Conservation (phyloP, 208 protist species). For the Trypanosoma platydactyli region DNA sequence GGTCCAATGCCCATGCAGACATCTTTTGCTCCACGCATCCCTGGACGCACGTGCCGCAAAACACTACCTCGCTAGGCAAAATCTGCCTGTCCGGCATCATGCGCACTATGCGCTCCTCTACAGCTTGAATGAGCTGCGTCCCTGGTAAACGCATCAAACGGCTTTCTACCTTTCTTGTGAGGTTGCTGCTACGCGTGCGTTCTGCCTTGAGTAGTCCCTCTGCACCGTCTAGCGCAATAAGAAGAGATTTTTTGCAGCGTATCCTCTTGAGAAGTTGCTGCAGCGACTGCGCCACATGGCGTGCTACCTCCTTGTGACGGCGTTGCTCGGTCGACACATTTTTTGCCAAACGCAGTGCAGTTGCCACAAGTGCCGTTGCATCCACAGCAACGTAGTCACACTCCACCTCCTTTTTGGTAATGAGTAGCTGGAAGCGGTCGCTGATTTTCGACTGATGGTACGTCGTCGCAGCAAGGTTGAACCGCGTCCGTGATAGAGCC, state of each 20-base stretch:
- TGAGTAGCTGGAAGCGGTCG: slow-evolving; percentile 60
- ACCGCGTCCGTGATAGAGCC: slow-evolving; percentile 6
- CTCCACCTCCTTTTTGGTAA: slow-evolving; percentile 81
- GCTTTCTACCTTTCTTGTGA: slow-evolving; percentile 50
- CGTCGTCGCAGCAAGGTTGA: slow-evolving; percentile 8
- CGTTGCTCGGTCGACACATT: slow-evolving; percentile 60
- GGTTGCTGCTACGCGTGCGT: slow-evolving; percentile 26
- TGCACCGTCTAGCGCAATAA: slow-evolving; percentile 75
- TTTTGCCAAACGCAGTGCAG: slow-evolving; percentile 65
- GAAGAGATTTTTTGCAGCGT: slow-evolving; percentile 49
- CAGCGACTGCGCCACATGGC: slow-evolving; percentile 58
- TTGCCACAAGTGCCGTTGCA: slow-evolving; percentile 56
- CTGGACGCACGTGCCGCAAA: slow-evolving; percentile 60
- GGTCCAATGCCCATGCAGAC: slow-evolving; percentile 79
- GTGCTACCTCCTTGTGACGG: slow-evolving; percentile 55
- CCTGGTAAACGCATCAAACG: slow-evolving; percentile 64
- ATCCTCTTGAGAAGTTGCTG: slow-evolving; percentile 70
- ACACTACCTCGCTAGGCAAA: slow-evolving; percentile 62
- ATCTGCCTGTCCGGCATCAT: slow-evolving; percentile 67
- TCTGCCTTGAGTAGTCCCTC: slow-evolving; percentile 60
- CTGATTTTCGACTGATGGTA: slow-evolving; percentile 39
- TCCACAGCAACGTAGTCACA: slow-evolving; percentile 86
- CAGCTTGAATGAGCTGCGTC: slow-evolving; percentile 57
- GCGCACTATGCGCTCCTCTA: slow-evolving; percentile 79
- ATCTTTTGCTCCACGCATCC: slow-evolving; percentile 85